phyloP scores from a whole-genome alignment of 2,329 filamentous ascomycete genomes.

The Delphinella strobiligena region DNA sequence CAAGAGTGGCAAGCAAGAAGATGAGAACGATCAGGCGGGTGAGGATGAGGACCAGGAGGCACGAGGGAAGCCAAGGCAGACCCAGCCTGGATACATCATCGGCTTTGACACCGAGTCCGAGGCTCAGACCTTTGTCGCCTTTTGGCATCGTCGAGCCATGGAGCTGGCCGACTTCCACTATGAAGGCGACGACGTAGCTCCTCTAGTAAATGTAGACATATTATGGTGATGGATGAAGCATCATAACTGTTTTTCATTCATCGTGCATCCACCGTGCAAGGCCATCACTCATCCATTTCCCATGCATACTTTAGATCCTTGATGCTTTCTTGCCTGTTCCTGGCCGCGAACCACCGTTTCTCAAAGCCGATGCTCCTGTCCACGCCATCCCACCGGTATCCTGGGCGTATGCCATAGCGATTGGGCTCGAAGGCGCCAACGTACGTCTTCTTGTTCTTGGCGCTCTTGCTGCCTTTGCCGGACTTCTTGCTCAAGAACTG shows the following conservation, averaged over 20 bases:
- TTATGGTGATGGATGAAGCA: constrained; percentile 29
- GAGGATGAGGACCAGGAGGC: constrained; percentile 20
- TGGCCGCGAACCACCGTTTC: constrained; percentile 77
- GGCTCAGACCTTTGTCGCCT: constrained; percentile 38
- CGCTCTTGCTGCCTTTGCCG: constrained; percentile 36
- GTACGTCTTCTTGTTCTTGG: constrained; percentile 51
- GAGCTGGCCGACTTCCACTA: constrained; percentile 11
- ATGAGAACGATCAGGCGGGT: constrained; percentile 3
- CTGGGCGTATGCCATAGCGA: constrained; percentile 83
- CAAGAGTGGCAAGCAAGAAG: constrained; percentile 9
- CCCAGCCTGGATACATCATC: constrained; percentile 28
- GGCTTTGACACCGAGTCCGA: constrained; percentile 44
- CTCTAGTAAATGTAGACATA: constrained; percentile 34
- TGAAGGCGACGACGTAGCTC: constrained; percentile 24
- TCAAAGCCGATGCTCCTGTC: constrained; percentile 92
- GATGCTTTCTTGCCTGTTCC: constrained; percentile 65
- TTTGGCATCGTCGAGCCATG: constrained; percentile 41
- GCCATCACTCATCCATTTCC: constrained; percentile 79
- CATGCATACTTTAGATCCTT: constrained; percentile 80
- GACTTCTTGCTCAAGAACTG: constrained; percentile 55
- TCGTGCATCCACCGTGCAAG: neutral
- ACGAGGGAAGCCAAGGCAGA: constrained; percentile 19
- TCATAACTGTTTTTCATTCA: neutral
- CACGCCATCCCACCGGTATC: constrained; percentile 93
- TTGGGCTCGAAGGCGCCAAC: constrained; percentile 74